Base-by-base conservation (phyloP, 495 filamentous ascomycete species). In the Aspergillus avenaceus region DNA sequence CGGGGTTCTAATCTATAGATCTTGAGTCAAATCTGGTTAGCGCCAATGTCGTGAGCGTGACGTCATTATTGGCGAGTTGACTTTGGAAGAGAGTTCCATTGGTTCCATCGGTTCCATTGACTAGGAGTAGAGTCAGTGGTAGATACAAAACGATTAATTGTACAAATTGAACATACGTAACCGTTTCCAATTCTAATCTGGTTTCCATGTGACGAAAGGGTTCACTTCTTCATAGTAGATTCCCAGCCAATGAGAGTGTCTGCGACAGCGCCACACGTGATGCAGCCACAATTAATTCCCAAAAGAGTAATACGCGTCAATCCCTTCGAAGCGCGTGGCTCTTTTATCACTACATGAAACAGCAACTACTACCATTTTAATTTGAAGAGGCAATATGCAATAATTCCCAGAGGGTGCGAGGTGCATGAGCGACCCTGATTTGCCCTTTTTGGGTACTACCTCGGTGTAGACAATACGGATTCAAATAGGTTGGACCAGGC, bases 241-340 rank as follows among this genome's bases (percentile, higher is more conserved):
- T 8, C 5, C 21, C 16, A 43, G 40, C 14, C 40, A 43, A 3
- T 23, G 13, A 22, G 18, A 22, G 5, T 19, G 8, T 4, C 8
- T 8, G 6, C 13, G 13, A 12, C 34, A 38, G 16, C 34, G 40
- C 40, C 40, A 43, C 22, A 16, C n/a, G 8, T 4, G 1, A 41
- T 2, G 9, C 38, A 25, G 40, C 26, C 42, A 45, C 42, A 31
- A 13, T 25, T 31, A 45, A 18, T 0, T 37, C 49, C 49, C 41
- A 51, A 51, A 51, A 31, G 9, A 41, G 49, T 36, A 51, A 51
- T 51, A 45, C 49, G 41, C 49, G 49, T 38, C 8, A 51, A 51
- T 24, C n/a, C n/a, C n/a, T n/a, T 22, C 18, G 25, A 22, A 27
- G 2, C 21, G 28, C 45, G 31, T 38, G 16, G 12, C 26, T 26